phyloP scores from a whole-genome alignment of 2,329 filamentous ascomycete species.

The Talaromyces atroroseus region DNA sequence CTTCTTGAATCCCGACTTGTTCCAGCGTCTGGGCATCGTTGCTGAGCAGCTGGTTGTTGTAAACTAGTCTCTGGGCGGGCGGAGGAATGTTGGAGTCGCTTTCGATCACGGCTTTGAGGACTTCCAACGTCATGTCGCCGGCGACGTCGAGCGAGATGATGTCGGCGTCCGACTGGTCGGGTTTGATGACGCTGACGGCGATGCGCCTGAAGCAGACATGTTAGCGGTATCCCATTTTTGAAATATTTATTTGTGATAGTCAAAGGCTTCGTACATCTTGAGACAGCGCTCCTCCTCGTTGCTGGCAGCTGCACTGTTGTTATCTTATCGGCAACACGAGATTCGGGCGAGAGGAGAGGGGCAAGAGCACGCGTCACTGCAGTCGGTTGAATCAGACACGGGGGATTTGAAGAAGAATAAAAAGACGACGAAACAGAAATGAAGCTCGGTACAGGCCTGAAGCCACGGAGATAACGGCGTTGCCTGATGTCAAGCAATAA shows the following conservation, averaged over 20 bases:
- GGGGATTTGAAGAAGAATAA: too few relatives aligned
- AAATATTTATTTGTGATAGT: background rate
- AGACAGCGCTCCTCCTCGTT: background rate
- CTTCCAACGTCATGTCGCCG: constrained; percentile 73
- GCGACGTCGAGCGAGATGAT: constrained; percentile 78
- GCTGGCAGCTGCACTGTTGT: background rate
- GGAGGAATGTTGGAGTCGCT: constrained; percentile 72
- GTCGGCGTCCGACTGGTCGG: constrained; percentile 64
- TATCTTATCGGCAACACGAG: background rate
- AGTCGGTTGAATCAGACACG: too few relatives aligned
- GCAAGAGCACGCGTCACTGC: too few relatives aligned
- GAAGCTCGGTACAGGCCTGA: too few relatives aligned
- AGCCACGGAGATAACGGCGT: too few relatives aligned
- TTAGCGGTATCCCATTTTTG: too few relatives aligned
- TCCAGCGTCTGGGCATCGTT: constrained; percentile 77
- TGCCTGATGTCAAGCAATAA: too few relatives aligned
- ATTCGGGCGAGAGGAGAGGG: too few relatives aligned
- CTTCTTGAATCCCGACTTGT: constrained; percentile 73
- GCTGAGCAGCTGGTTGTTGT: constrained; percentile 76
- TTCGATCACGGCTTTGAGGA: constrained; percentile 82
- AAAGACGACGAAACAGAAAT: too few relatives aligned
- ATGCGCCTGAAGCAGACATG: constrained; percentile 60
- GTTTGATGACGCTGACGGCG: constrained; percentile 76
- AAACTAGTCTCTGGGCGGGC: constrained; percentile 74
- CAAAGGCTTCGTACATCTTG: background rate